phyloP scores from a whole-genome alignment of 2,329 filamentous ascomycete species.

The Penicillium sp. region DNA sequence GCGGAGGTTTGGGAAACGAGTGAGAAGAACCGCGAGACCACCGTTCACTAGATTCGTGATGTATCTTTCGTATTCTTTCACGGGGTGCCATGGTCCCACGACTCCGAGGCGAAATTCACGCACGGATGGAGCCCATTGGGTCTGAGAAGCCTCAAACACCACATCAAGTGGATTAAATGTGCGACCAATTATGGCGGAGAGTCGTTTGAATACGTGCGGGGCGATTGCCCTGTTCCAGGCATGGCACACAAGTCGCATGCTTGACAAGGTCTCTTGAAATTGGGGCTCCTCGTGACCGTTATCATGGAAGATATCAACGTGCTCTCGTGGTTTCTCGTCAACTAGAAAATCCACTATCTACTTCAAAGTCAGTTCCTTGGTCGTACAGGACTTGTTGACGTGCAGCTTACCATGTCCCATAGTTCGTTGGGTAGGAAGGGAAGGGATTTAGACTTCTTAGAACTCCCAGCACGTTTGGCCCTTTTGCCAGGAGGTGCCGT shows the following conservation, averaged over 20 bases:
- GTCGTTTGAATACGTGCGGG: not conserved
- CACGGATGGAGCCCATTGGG: not conserved
- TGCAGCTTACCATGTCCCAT: not conserved
- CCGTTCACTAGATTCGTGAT: not conserved
- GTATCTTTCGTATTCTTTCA: not conserved
- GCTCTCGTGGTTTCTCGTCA: not conserved
- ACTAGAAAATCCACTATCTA: not conserved
- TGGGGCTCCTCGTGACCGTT: too few species aligned
- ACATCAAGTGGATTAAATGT: not conserved
- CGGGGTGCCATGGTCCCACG: not conserved
- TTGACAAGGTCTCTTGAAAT: too few species aligned
- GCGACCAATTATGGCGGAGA: not conserved
- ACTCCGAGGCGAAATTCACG: not conserved
- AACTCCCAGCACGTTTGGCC: not conserved
- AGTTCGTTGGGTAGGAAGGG: not conserved
- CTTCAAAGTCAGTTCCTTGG: not conserved
- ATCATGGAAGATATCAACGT: too few species aligned
- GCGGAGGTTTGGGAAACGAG: not conserved
- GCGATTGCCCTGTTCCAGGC: too few species aligned
- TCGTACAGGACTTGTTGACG: not conserved
- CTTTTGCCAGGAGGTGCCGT: too few species aligned
- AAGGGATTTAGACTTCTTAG: too few species aligned
- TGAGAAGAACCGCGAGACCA: not conserved
- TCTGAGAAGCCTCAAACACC: not conserved
- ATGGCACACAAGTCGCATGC: too few species aligned